Base-by-base conservation (phyloP, 106 monocot species). In the Platanthera zijinensis region DNA sequence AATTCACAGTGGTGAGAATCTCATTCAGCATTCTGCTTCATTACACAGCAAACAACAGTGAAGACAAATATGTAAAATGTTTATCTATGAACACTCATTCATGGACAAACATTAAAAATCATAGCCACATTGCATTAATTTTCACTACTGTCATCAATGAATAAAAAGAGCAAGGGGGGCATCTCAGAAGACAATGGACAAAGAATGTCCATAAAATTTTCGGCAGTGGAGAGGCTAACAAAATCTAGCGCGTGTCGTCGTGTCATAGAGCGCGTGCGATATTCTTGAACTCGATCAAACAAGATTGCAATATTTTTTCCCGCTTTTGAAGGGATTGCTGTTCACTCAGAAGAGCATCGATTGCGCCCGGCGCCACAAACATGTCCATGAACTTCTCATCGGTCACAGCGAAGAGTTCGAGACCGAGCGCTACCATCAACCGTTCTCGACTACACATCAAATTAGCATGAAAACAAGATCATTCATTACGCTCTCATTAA, bases 301-400 rank as follows among this genome's bases (percentile, higher is more conserved):
- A 99, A 62, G 94, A 95, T 67, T 88, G 85, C 52, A 99, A 75
- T 52, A 87, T 87, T 79, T 94, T 95, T 51, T 95, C 94, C 1
- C 92, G 86, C 80, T 95, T 99, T 15, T 84, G 82, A 45, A 99
- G 89, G 51, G 85, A 86, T 70, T 90, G 92, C 0, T 76, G 78
- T 53, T 99, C 92, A 22, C 61, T 88, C 52, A 86, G 92, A 68
- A 95, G 91, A 57, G 82, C 79, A 78, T 95, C 94, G 18, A 92
- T 85, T 5, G 92, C 92, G 52, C 88, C 88, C 25, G 99, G 99
- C 56, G 92, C 89, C 73, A 92, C 90, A 84, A 99, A 99, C 99
- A 99, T 99, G 78, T 94, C 89, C 99, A 94, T 95, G 74, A 99
- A 99, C 19, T 87, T 92, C 39, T 95, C 88, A 67, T 99, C 99